These are phyloP conservation scores for Backusella parvicylindrica DNA, from an alignment of 192 early-diverging fungal species.

Conservation along the genomic window DNA sequence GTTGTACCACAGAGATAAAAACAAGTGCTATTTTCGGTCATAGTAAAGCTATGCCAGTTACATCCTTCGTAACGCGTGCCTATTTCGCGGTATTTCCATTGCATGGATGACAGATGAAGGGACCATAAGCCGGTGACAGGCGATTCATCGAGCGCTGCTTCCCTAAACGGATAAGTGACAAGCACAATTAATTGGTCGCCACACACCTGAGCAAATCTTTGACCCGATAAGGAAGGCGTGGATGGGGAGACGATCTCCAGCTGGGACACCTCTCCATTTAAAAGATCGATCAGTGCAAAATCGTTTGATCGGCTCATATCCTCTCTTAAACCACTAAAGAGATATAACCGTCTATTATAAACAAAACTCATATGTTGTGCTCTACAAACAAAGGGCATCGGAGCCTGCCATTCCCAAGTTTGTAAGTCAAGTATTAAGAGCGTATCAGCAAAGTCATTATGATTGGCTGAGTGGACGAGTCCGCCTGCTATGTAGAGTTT, in stretches of 20 bases:
- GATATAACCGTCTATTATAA: conserved; percentile 50
- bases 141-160: neutral
- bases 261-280: conserved; percentile 36
- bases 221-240: conserved; percentile 52
- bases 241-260: conserved; percentile 45
- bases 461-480: neutral
- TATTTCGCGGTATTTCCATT: conserved; percentile 48
- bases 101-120: conserved; percentile 51
- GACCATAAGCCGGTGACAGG: conserved; percentile 53
- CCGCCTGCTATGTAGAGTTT: conserved; percentile 66
- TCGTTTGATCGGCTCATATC: conserved; percentile 53
- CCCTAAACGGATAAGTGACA: conserved; percentile 1
- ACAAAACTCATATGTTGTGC: conserved; percentile 55
- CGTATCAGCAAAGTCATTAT: conserved; percentile 28
- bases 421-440: conserved; percentile 48
- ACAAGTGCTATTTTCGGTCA: conserved; percentile 43
- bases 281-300: conserved; percentile 55
- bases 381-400: conserved; percentile 50
- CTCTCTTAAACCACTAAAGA: conserved; percentile 57
- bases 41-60: conserved; percentile 61
- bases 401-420: conserved; percentile 55
- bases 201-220: conserved; percentile 62
- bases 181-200: conserved; percentile 57
- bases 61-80: conserved; percentile 26
- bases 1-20: conserved; percentile 57